Conservation (phyloP, 169 alveolate genomes). For the Babesia sp. region DNA sequence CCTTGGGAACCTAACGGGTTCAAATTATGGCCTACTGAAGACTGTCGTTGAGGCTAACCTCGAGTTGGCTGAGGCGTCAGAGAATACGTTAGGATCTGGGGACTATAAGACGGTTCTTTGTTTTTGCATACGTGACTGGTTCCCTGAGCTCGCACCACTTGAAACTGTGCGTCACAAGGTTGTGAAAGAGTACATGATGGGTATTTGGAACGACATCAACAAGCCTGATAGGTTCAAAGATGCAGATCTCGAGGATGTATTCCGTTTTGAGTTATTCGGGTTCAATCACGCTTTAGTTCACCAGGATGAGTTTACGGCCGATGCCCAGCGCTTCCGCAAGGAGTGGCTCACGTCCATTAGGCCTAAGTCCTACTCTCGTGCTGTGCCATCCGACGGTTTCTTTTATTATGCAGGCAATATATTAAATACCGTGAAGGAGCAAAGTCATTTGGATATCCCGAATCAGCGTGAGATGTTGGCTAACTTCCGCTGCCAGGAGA, state of each 20-base stretch:
- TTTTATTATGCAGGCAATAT: conserved; percentile 73
- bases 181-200: conserved; percentile 71
- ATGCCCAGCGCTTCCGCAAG: conserved; percentile 56
- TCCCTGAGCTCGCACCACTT: conserved; percentile 74
- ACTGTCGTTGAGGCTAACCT: conserved; percentile 86
- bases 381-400: conserved; percentile 87
- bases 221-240: conserved; percentile 66
- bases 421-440: conserved; percentile 80
- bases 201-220: conserved; percentile 80
- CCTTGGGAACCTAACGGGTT: conserved; percentile 86
- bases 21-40: conserved; percentile 86
- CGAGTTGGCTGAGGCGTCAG: conserved; percentile 73
- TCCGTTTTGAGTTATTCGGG: conserved; percentile 79
- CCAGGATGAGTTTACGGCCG: conserved; percentile 73
- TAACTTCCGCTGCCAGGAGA: conserved; percentile 81
- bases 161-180: conserved; percentile 74
- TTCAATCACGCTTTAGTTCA: conserved; percentile 76
- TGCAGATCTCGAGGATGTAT: conserved; percentile 37
- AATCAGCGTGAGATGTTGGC: conserved; percentile 86
- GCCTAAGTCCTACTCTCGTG: conserved; percentile 79
- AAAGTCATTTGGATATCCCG: conserved; percentile 84
- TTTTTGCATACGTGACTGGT: conserved; percentile 81
- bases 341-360: conserved; percentile 71
- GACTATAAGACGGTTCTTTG: conserved; percentile 40
- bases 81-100: conserved; percentile 8